A percentile compares a stretch with the other conserved stretches of the same genome.
phyloP scores from a whole-genome alignment of 2,329 filamentous ascomycete species.

The Ophiostoma novo-ulmi region DNA sequence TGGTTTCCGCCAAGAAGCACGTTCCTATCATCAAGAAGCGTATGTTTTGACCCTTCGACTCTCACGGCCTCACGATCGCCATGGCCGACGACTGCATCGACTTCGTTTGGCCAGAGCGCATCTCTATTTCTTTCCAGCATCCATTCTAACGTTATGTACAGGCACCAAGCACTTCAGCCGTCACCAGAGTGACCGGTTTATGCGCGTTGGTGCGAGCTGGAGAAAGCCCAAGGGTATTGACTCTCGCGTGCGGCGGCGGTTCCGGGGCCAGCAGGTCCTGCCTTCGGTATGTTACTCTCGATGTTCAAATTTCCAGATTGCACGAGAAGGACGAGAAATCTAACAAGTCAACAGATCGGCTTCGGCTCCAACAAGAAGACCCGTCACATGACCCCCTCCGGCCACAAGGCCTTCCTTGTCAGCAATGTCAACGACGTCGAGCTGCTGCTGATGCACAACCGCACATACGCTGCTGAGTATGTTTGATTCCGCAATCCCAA shows the following conservation, averaged over 20 bases:
- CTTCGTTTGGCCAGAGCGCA: background rate
- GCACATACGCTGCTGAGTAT: constrained; percentile 97
- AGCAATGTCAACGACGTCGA: constrained; percentile 95
- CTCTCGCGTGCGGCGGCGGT: constrained; percentile 91
- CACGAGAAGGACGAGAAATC: constrained; percentile 12
- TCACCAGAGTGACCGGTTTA: constrained; percentile 97
- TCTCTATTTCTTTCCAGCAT: background rate
- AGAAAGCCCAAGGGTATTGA: constrained; percentile 99
- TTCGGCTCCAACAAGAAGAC: constrained; percentile 99
- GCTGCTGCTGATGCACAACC: constrained; percentile 99
- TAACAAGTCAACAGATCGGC: constrained; percentile 66
- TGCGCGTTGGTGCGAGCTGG: constrained; percentile 84
- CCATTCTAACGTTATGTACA: constrained; percentile 35
- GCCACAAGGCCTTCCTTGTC: constrained; percentile 99
- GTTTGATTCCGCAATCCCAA: constrained; percentile 38
- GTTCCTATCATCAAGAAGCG: constrained; percentile 99
- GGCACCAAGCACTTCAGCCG: constrained; percentile 92
- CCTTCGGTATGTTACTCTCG: constrained; percentile 72
- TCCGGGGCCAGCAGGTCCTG: constrained; percentile 94
- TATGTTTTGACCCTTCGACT: constrained; percentile 53
- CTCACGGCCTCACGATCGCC: background rate
- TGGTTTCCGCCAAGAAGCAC: constrained; percentile 99
- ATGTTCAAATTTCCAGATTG: background rate
- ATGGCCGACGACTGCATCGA: constrained; percentile 6
- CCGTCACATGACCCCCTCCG: constrained; percentile 95